Base-by-base conservation (phyloP, 2,329 filamentous ascomycete genomes). In the Beauveria caledonica region DNA sequence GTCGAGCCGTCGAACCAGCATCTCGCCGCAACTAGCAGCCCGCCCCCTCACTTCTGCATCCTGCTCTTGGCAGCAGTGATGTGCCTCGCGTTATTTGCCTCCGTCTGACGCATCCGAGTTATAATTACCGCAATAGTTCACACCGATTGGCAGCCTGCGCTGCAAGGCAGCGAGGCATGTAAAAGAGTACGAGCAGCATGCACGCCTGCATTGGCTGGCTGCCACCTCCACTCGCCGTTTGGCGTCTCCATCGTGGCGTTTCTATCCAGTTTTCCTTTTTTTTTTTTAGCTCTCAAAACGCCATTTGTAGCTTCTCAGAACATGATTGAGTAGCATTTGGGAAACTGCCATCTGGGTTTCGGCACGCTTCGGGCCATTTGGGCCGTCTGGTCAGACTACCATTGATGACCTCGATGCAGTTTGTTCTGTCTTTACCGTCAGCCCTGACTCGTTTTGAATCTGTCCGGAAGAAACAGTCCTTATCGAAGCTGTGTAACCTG, bases 101-200 rank as follows among this genome's bases (percentile, higher is more conserved):
- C 45, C 11, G 55, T 42, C 55, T 50, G 45, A 50, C 45, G 19
- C 55, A 23, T 50, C 33, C 42, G 33, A 25, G 23, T n/a, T 27
- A 17, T 11, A 25, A n/a, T n/a, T 27, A 17, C n/a, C 49, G 51
- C 17, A 27, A 54, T 27, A 54, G 51, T 39, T 45, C 55, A 58
- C 55, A 50, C 55, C 55, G 55, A 58, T 36, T 42, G 45, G 45
- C 33, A 49, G 44, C 29, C 44, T 57, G 54, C 55, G 45, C 45
- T 27, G 55, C 55, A 58, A 42, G 45, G 45, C 21, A 49, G 27
- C 39, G 13, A 55, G 19, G 51, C 39, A 21, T 56, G 54, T 21
- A 58, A 19, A 27, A n/a, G 46, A 54, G 33, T 58, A 58, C 55
- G 55, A 58, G 55, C 10, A 49, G 21, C 55, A 58, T 58, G 55